These are phyloP conservation scores for Furcasterigmium sp. DNA, from an alignment of 2,329 filamentous ascomycete genomes.

Conservation along the genomic window DNA sequence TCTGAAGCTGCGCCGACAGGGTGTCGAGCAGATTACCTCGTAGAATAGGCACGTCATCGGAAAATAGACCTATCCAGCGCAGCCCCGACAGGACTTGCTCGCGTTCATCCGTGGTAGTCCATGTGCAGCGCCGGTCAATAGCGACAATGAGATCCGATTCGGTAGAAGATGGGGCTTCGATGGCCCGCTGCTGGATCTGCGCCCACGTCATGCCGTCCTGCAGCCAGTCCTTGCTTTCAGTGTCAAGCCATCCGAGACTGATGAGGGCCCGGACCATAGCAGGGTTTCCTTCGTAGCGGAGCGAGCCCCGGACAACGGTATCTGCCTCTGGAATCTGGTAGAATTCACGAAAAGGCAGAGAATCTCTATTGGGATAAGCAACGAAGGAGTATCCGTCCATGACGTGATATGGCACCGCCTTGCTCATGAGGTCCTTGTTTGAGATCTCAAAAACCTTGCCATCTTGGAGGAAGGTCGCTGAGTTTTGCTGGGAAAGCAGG, in stretches of 20 bases:
- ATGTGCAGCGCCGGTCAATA: constrained; percentile 56
- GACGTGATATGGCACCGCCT: constrained; percentile 64
- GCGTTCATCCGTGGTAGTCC: constrained; percentile 56
- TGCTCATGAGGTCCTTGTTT: constrained; percentile 53
- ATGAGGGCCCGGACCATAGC: constrained; percentile 64
- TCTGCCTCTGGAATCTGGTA: constrained; percentile 67
- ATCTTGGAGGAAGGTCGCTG: constrained; percentile 59
- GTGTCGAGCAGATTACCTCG: constrained; percentile 64
- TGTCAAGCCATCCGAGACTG: constrained; percentile 57
- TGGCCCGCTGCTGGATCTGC: constrained; percentile 12
- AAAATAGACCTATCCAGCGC: constrained; percentile 54
- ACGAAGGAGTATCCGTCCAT: constrained; percentile 53
- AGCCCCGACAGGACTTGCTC: constrained; percentile 57
- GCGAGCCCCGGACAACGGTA: constrained; percentile 62
- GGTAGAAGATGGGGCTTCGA: constrained; percentile 5
- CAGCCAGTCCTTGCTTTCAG: constrained; percentile 10
- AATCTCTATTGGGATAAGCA: constrained; percentile 67
- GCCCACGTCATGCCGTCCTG: constrained; percentile 15
- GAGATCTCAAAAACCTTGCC: constrained; percentile 44
- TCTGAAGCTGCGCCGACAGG: constrained; percentile 64
- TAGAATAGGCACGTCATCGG: constrained; percentile 51
- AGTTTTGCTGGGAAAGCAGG: constrained; percentile 60
- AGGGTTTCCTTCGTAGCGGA: constrained; percentile 64
- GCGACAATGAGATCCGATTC: constrained; percentile 50
- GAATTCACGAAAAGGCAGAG: constrained; percentile 58